These are phyloP conservation scores for Nakazawaea ishiwadae DNA, from an alignment of 805 yeast genomes.

Conservation along the genomic window DNA sequence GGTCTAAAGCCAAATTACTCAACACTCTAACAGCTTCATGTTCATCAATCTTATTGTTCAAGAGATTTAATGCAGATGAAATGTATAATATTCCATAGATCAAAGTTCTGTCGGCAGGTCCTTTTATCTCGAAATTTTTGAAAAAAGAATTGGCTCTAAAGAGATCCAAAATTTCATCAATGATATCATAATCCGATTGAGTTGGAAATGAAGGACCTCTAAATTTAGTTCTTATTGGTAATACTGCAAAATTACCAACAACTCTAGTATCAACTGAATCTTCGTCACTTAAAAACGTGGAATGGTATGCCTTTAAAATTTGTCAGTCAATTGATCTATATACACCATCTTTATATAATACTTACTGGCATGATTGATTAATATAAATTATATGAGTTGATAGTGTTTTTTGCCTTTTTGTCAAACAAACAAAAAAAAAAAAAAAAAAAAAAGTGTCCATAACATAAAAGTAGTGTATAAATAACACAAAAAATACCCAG, in stretches of 20 bases:
- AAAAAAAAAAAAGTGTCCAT: too few relatives aligned
- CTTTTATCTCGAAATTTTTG: conserved; percentile 94
- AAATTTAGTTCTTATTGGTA: conserved; percentile 78
- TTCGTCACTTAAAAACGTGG: conserved; percentile 63
- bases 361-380: conserved; percentile 10
- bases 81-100: conserved; percentile 91
- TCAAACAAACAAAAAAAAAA: too few relatives aligned
- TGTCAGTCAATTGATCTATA: neutral
- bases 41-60: conserved; percentile 43
- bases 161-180: conserved; percentile 86
- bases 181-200: conserved; percentile 76
- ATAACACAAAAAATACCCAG: too few relatives aligned
- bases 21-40: conserved; percentile 64
- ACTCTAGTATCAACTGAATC: conserved; percentile 52
- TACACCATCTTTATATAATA: too few relatives aligned
- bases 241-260: conserved; percentile 76
- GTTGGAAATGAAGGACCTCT: conserved; percentile 91
- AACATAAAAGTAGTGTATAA: too few relatives aligned
- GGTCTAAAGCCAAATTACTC: conserved; percentile 82
- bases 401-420: too few relatives aligned
- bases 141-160: conserved; percentile 96
- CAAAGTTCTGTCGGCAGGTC: conserved; percentile 86
- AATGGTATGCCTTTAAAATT: conserved; percentile 58
- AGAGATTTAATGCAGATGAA: conserved; percentile 73
- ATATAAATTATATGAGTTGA: too few relatives aligned